Conservation (phyloP, 805 yeast species). For the Debaryomyces prosopidis region DNA sequence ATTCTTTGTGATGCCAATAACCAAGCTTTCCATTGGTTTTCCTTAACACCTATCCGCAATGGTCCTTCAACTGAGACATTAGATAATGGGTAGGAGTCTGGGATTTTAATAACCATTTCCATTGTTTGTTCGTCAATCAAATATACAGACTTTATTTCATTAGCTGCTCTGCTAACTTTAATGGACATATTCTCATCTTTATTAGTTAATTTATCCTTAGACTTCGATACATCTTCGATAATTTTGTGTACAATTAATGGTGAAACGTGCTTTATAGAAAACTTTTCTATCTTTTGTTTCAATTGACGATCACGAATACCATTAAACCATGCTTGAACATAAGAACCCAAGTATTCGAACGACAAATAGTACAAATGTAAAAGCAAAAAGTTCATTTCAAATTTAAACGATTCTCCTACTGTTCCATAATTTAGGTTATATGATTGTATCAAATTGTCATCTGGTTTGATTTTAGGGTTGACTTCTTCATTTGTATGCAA, state of each 20-base stretch:
- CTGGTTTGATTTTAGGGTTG: slow-evolving; percentile 5
- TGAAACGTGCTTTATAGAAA: slow-evolving; percentile 61
- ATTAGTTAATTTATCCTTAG: slow-evolving; percentile 32
- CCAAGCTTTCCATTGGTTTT: slow-evolving; percentile 95
- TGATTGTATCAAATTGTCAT: slow-evolving; percentile 16
- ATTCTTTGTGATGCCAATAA: slow-evolving; percentile 84
- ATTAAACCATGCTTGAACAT: slow-evolving; percentile 68
- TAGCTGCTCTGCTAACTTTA: slow-evolving; percentile 57
- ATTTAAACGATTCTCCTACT: slow-evolving; percentile 14
- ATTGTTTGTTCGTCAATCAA: slow-evolving; percentile 84
- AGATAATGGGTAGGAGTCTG: slow-evolving; percentile 74
- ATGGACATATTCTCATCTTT: slow-evolving; percentile 52
- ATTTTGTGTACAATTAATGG: slow-evolving; percentile 62
- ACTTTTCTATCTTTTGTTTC: slow-evolving; percentile 59
- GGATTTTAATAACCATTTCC: slow-evolving; percentile 76
- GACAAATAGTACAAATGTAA: slow-evolving; percentile 53
- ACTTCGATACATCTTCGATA: slow-evolving; percentile 48
- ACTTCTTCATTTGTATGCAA: slow-evolving; percentile 11
- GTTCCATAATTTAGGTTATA: slow-evolving; percentile 22
- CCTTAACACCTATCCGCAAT: slow-evolving; percentile 82
- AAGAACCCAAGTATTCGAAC: slow-evolving; percentile 54
- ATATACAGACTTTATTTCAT: slow-evolving; percentile 72
- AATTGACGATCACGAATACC: slow-evolving; percentile 67
- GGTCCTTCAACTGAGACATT: slow-evolving; percentile 77
- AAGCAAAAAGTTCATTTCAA: slow-evolving; percentile 41